Percentiles rank a stretch among this genome's conserved stretches.
These are phyloP conservation scores for Alternaria ventricosa DNA, from an alignment of 2,329 filamentous ascomycete species.

Conservation along the genomic window DNA sequence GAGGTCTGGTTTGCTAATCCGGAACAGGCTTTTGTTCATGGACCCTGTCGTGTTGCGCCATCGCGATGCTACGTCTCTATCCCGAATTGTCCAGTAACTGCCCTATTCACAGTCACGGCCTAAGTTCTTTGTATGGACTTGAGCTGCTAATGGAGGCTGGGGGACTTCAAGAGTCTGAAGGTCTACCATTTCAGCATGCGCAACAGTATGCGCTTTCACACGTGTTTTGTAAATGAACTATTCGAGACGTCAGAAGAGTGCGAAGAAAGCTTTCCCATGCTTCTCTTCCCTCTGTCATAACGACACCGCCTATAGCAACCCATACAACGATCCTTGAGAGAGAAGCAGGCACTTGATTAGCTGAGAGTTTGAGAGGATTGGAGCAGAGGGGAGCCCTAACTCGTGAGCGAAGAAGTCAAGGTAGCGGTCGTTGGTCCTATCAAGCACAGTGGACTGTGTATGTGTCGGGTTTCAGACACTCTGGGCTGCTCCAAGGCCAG, in stretches of 20 bases:
- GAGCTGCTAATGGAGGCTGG: background rate
- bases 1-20: background rate
- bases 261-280: background rate
- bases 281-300: background rate
- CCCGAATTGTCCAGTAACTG: background rate
- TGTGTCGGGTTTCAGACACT: background rate
- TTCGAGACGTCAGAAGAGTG: background rate
- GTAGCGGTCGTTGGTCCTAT: background rate
- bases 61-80: background rate
- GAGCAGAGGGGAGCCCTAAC: background rate
- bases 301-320: background rate
- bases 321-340: background rate
- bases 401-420: background rate
- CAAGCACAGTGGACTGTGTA: background rate
- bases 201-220: background rate
- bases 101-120: background rate
- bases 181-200: background rate
- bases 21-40: background rate
- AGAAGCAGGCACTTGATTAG: background rate
- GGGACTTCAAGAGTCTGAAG: background rate
- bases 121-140: background rate
- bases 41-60: background rate
- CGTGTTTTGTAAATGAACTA: background rate
- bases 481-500: background rate
- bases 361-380: background rate